These are phyloP conservation scores for Crithidia brevicula DNA, from an alignment of 208 protist genomes.

Conservation along the genomic window DNA sequence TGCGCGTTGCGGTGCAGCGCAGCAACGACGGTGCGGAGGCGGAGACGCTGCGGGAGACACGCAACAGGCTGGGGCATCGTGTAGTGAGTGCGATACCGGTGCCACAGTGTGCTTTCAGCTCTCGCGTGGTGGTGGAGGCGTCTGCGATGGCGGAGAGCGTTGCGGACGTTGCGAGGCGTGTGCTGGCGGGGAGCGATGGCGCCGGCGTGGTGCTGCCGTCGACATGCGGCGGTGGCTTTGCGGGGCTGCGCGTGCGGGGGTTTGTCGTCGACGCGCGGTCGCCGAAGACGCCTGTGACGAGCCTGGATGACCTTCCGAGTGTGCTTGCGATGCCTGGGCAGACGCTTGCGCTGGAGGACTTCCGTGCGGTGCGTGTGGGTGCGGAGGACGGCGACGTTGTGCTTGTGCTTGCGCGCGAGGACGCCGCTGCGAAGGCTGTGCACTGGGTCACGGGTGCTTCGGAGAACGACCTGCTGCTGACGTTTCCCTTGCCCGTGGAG, in stretches of 20 bases:
- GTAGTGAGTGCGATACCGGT: conserved; percentile 34
- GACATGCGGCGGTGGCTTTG: conserved; percentile 10
- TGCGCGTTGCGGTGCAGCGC: conserved; percentile 15
- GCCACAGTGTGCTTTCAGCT: conserved; percentile 24
- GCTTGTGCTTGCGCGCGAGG: conserved; percentile 30
- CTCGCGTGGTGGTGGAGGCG: neutral
- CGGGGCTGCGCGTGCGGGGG: conserved; percentile 26
- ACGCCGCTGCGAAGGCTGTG: conserved; percentile 29
- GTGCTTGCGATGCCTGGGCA: conserved; percentile 43
- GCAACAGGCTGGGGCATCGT: conserved; percentile 18
- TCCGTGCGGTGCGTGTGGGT: conserved; percentile 24
- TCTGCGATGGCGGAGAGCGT: conserved; percentile 10
- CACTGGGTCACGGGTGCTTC: conserved; percentile 44
- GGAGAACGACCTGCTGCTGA: conserved; percentile 44
- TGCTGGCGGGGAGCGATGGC: neutral
- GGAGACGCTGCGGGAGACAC: conserved; percentile 7
- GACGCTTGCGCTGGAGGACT: conserved; percentile 58
- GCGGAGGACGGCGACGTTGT: conserved; percentile 17
- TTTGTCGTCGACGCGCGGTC: conserved; percentile 36
- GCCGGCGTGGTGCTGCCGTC: conserved; percentile 12
- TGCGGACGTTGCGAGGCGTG: neutral
- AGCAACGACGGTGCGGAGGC: neutral
- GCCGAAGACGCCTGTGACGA: conserved; percentile 1
- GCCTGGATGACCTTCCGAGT: neutral
- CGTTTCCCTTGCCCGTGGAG: conserved; percentile 41